Evolutionary conservation across 2,329 filamentous ascomycete species (phyloP).

Genomic region (Colletotrichum coccodes): DNA sequence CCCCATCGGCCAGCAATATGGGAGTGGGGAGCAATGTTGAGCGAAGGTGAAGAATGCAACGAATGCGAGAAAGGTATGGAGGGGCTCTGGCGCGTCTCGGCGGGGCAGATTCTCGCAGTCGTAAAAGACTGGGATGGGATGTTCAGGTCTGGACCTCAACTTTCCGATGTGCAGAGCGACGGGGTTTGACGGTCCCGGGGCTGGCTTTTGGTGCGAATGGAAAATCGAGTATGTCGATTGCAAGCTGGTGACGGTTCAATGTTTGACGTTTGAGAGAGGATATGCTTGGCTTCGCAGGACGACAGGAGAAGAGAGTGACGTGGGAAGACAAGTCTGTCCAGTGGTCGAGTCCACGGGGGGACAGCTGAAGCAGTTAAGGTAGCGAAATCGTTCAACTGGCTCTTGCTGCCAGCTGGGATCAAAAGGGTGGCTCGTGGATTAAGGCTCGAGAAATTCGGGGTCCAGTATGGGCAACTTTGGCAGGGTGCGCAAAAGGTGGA

Average conservation of each 20-base stretch:
- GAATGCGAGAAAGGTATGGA: conserved; percentile 18
- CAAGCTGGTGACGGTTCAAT: neutral
- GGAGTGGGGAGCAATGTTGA: conserved; percentile 27
- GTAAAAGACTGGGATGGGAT: conserved; percentile 30
- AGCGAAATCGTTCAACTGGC: conserved; percentile 19
- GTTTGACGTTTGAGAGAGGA: neutral
- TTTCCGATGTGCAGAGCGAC: conserved; percentile 10
- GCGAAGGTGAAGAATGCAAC: conserved; percentile 21
- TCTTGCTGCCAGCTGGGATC: conserved; percentile 11
- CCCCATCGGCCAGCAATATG: conserved; percentile 29
- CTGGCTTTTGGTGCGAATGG: too few species aligned
- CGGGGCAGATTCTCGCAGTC: conserved; percentile 32
- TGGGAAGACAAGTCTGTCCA: neutral
- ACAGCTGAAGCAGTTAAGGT: conserved; percentile 29
- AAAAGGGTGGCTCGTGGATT: conserved; percentile 29
- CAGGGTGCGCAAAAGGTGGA: conserved; percentile 15
- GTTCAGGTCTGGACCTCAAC: conserved; percentile 12
- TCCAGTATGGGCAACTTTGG: conserved; percentile 20
- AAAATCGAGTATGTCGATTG: neutral
- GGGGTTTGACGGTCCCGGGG: neutral
- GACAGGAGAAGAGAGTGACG: neutral
- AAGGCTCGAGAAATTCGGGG: conserved; percentile 26
- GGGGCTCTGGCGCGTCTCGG: conserved; percentile 31
- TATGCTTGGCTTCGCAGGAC: neutral
- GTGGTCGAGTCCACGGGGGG: conserved; percentile 1